These are phyloP conservation scores for Rossbeevera mucosa DNA, from an alignment of 768 basidiomycete species.

Conservation along the genomic window DNA sequence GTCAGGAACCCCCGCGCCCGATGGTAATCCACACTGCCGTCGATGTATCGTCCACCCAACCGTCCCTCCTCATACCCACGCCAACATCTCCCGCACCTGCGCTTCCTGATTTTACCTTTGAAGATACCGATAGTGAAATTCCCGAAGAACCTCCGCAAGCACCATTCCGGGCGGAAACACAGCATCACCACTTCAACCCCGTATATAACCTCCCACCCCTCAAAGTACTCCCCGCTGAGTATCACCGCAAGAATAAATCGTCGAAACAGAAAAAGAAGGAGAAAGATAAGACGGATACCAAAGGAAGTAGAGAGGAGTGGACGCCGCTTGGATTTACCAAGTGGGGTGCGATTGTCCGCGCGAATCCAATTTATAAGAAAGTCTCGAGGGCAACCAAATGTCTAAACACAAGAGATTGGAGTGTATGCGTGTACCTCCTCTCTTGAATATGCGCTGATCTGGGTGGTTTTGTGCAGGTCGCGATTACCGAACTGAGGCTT, in stretches of 20 bases:
- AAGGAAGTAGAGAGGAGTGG: slow-evolving; percentile 60
- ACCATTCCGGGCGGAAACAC: slow-evolving; percentile 13
- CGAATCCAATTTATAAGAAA: slow-evolving; percentile 73
- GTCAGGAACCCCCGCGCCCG: slow-evolving; percentile 3
- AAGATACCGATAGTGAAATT: slow-evolving; percentile 26
- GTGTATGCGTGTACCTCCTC: slow-evolving; percentile 45
- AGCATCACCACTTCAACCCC: slow-evolving; percentile 39
- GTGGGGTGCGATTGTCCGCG: slow-evolving; percentile 71
- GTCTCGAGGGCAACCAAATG: slow-evolving; percentile 72
- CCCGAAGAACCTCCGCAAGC: slow-evolving; percentile 16
- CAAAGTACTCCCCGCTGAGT: slow-evolving; percentile 52
- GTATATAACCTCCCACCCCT: slow-evolving; percentile 54
- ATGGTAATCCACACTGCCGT: slow-evolving; percentile 26
- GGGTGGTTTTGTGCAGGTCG: slow-evolving; percentile 46
- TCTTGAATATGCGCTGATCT: not conserved
- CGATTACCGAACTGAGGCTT: slow-evolving; percentile 72
- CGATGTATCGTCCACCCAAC: slow-evolving; percentile 25
- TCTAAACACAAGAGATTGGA: slow-evolving; percentile 77
- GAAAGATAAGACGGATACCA: slow-evolving; percentile 44
- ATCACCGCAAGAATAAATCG: slow-evolving; percentile 45
- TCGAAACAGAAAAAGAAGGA: slow-evolving; percentile 51
- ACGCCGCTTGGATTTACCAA: slow-evolving; percentile 57
- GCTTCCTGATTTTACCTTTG: slow-evolving; percentile 32
- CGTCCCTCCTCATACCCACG: slow-evolving; percentile 33
- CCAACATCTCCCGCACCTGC: slow-evolving; percentile 33